These are phyloP conservation scores for Pelargonium citronellum DNA, from an alignment of 441 rosid species.

Conservation along the genomic window DNA sequence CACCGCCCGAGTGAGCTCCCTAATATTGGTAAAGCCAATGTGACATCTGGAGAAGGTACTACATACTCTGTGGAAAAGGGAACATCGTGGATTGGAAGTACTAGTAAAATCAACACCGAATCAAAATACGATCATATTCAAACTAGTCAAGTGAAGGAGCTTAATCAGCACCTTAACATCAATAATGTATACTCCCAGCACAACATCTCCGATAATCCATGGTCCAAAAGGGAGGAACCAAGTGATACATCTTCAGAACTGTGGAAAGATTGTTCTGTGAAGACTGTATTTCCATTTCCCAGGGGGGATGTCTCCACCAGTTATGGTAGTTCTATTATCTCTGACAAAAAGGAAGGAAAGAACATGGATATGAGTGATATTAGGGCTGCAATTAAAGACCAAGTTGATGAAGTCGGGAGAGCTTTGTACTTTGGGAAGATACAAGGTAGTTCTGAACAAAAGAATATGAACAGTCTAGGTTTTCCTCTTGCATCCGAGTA, in stretches of 20 bases:
- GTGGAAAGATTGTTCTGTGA: constrained; percentile 77
- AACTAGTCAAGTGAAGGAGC: constrained; percentile 39
- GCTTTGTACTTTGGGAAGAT: constrained; percentile 54
- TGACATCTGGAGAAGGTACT: constrained; percentile 51
- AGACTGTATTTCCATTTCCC: constrained; percentile 60
- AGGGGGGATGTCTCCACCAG: constrained; percentile 44
- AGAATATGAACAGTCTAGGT: constrained; percentile 33
- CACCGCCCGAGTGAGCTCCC: constrained; percentile 24
- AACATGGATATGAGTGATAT: constrained; percentile 41
- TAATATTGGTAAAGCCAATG: constrained; percentile 37
- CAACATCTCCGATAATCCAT: constrained; percentile 37
- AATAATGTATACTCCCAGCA: constrained; percentile 31
- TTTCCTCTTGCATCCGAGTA: constrained; percentile 47
- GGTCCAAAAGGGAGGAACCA: constrained; percentile 49
- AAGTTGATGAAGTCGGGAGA: constrained; percentile 81
- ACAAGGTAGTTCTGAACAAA: constrained; percentile 45
- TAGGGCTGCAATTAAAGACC: constrained; percentile 61
- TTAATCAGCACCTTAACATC: constrained; percentile 37
- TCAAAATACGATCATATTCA: constrained; percentile 34
- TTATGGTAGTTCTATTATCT: constrained; percentile 26
- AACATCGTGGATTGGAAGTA: constrained; percentile 50
- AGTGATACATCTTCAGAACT: constrained; percentile 39
- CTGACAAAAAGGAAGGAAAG: constrained; percentile 63
- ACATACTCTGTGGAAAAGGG: constrained; percentile 46
- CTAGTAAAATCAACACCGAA: constrained; percentile 42